Evolutionary conservation across 2,329 filamentous ascomycete genomes (phyloP), one percentile per base, ranked within the genome.

Genomic region (Nigrograna mackinnonii): DNA sequence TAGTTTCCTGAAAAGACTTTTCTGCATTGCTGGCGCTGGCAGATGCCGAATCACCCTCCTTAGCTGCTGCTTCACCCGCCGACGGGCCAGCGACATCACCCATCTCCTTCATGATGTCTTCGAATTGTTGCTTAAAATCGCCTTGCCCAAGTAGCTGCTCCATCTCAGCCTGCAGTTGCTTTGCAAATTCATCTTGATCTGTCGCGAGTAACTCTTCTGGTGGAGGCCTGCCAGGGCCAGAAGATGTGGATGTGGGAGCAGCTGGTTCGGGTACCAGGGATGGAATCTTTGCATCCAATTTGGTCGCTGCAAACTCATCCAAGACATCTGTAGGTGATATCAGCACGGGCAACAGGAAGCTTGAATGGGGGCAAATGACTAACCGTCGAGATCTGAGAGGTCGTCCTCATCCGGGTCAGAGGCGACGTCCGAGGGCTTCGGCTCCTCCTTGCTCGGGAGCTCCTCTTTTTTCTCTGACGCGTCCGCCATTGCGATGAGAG

Each of bases 321-420:
- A 99, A 84, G 69, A 97, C 87, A 57, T 97, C 92, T 92, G 53
- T 3, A 4, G 11, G 14, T 11, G 14, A 12, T 11, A 3, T 28
- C 14, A 11, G 24, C 11, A 12, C 14, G 14, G 24, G 3, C 14
- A 14, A 14, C 14, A 14, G 11, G 24, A 12, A 40, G 17, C 22
- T 4, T 34, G 11, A 20, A 30, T 22, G 31, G 5, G 11, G 33
- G 32, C 16, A 36, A 21, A 31, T 7, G 26, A 58, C 74, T 55
- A 69, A 89, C 89, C 90, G 70, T 99, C 94, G 33, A 99, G 76
- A 60, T 97, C 94, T 61, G 96, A 89, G 16, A 94, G 74, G 55
- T 94, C 89, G 68, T 94, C 94, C 69, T 95, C 91, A 53, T 97
- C 92, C 5, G 91, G 92, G 60, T 96, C 92, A 16, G 91, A 86